Base-by-base conservation (phyloP, 345 rosid genomes). In the Eucalyptus grandis region DNA sequence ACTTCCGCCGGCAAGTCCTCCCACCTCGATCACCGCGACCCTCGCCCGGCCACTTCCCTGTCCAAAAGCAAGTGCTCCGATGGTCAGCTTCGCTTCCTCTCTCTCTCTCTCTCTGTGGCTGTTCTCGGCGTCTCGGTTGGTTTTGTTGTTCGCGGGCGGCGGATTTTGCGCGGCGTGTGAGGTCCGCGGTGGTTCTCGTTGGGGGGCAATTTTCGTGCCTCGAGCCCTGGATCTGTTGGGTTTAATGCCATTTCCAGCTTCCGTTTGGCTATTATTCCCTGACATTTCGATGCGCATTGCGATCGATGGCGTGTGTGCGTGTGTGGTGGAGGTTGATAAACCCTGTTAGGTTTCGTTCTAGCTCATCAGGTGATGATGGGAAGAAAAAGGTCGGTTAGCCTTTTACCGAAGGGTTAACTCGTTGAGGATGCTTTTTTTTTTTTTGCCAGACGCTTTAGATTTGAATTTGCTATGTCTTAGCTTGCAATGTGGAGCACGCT, bases 1-100 rank as follows among this genome's bases (percentile, higher is more conserved):
- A 96, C 96, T 91, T 95, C 99, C 37, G 87, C 96, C 11, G 93
- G 95, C 34, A 97, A 96, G 94, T 93, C 95, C 83, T 93, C 95
- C 80, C 97, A 95, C 91, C 93, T 91, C 72, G 95, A 94, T 89
- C 95, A 92, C 86, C 96, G 94, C 58, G 93, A 93, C 90, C 89
- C 97, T 87, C 96, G 95, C 47, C 83, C 47, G 47, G 82, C 96
- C 14, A 89, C 92, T 47, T 87, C 95, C 16, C 94, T 94, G 30
- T 80, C 96, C 86, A 94, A 94, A 91, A 93, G 92, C 91, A 95
- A 95, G 89, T 91, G 94, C 88, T 96, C 96, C 49, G 96, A 96
- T 89, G 96, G 99, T 95, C 87, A 87, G 94, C 87, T 27, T 90
- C 54, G 24, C 80, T 72, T 87, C 40, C n/a, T 88, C 56, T 88